Base-by-base conservation (phyloP, 2,329 filamentous ascomycete species). In the Cadophora malorum region DNA sequence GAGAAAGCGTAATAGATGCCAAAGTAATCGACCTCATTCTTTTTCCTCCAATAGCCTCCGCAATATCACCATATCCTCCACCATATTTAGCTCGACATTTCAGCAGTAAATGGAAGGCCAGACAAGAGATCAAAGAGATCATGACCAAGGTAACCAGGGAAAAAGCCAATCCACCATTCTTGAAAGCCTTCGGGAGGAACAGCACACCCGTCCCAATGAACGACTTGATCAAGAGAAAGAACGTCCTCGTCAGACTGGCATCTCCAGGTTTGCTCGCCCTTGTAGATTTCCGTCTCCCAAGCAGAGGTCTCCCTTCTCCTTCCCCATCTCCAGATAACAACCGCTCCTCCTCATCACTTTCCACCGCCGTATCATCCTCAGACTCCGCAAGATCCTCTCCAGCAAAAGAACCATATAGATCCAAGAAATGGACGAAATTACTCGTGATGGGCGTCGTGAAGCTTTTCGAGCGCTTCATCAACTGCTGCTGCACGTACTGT, bases 161-260 rank as follows among this genome's bases (percentile, higher is more conserved):
- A 80, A 98, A 98, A 14, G 97, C 81, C 93, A 98, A 97, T 68
- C 95, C 95, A 64, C 95, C 95, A 76, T 97, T 98, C 72, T 97
- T 86, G 78, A 95, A 98, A 6, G 95, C 94, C 55, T 93, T 89
- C 0, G 94, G 94, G 23, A 97, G 83, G 81, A 97, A 97, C 23
- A 97, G 84, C 10, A 97, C 94, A 66, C 94, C 94, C 0, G 95
- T 98, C 21, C 96, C 95, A 55, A 98, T 94, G 77, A 98, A 98
- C 0, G 94, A 97, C 82, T 98, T 98, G 72, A 98, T 87, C 55
- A 98, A 84, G 65, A 98, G 85, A 74, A 97, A 81, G n/a, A 92
- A 90, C 6, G 95, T 94, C 69, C 91, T 94, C 63, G 89, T 93
- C 45, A 93, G 91, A 67, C 86, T 89, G 23, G 88, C 88, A 65